Percentiles rank a stretch among this genome's conserved stretches.
These are phyloP conservation scores for Malus hybrid DNA, from an alignment of 331 rosid genomes.

Conservation along the genomic window DNA sequence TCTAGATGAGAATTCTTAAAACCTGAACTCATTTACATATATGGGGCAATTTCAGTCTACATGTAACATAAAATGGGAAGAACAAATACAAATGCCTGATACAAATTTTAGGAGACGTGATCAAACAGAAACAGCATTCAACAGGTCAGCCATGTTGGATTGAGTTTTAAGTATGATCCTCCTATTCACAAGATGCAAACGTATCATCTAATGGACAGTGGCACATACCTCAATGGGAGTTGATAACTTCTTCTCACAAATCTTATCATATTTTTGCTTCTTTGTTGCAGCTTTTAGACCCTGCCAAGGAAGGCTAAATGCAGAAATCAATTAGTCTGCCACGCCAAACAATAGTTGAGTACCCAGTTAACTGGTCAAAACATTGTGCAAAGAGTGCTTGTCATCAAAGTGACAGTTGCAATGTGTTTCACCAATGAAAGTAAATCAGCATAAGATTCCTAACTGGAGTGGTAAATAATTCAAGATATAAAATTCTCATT, in stretches of 20 bases:
- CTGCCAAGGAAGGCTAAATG: slow-evolving; percentile 94
- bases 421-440: not conserved
- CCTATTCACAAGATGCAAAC: not conserved
- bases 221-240: slow-evolving; percentile 65
- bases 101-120: no score
- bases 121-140: no score
- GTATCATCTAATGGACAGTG: not conserved
- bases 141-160: no score
- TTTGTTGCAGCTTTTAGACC: slow-evolving; percentile 67
- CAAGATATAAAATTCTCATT: not conserved
- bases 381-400: not conserved
- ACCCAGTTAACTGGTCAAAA: not conserved
- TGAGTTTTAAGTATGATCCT: not conserved
- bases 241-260: slow-evolving; percentile 69
- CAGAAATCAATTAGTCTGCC: not conserved
- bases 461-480: not conserved
- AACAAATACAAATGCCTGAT: not conserved
- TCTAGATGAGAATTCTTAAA: no score
- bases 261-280: slow-evolving; percentile 75
- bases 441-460: not conserved
- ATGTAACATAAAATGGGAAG: not conserved
- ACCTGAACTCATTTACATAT: no score
- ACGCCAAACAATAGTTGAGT: no score
- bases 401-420: not conserved
- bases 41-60: no score